These are phyloP conservation scores for Peronospora belbahrii DNA, from an alignment of 352 stramenopile genomes.

Conservation along the genomic window DNA sequence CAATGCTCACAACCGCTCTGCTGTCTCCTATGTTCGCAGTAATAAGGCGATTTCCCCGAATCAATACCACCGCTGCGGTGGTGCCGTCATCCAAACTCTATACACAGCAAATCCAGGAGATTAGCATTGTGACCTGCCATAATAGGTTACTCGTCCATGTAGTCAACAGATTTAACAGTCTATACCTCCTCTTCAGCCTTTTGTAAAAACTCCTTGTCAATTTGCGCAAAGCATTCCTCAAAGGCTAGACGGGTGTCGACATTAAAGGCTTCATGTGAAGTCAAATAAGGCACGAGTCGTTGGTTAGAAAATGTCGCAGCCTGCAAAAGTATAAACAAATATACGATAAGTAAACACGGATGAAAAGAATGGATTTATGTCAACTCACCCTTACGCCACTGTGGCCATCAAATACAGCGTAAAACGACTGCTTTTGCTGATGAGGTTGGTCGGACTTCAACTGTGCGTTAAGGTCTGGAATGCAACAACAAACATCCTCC, in stretches of 20 bases:
- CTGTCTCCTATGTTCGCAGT: slow-evolving; percentile 87
- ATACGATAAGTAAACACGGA: not conserved
- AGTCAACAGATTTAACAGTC: not conserved
- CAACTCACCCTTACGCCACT: slow-evolving; percentile 59
- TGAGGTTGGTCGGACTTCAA: slow-evolving; percentile 26
- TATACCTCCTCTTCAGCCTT: slow-evolving; percentile 52
- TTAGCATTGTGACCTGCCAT: not conserved
- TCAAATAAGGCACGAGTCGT: slow-evolving; percentile 57
- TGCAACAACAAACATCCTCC: slow-evolving; percentile 79
- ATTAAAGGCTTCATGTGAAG: slow-evolving; percentile 57
- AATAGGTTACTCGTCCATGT: not conserved
- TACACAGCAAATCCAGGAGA: not conserved
- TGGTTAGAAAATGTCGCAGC: slow-evolving; percentile 73
- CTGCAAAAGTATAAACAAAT: slow-evolving; percentile 17
- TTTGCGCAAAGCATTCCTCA: slow-evolving; percentile 62
- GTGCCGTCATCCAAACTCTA: slow-evolving; percentile 66
- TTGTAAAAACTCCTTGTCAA: slow-evolving; percentile 72
- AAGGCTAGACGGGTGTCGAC: slow-evolving; percentile 56
- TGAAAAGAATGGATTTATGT: not conserved
- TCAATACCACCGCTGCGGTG: slow-evolving; percentile 71
- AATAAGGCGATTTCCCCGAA: slow-evolving; percentile 71
- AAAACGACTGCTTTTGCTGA: slow-evolving; percentile 59
- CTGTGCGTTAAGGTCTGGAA: slow-evolving; percentile 59
- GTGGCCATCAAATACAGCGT: slow-evolving; percentile 81
- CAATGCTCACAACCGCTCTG: slow-evolving; percentile 75